phyloP scores from a whole-genome alignment of 2,329 filamentous ascomycete species.

The Gaeumannomyces tritici region DNA sequence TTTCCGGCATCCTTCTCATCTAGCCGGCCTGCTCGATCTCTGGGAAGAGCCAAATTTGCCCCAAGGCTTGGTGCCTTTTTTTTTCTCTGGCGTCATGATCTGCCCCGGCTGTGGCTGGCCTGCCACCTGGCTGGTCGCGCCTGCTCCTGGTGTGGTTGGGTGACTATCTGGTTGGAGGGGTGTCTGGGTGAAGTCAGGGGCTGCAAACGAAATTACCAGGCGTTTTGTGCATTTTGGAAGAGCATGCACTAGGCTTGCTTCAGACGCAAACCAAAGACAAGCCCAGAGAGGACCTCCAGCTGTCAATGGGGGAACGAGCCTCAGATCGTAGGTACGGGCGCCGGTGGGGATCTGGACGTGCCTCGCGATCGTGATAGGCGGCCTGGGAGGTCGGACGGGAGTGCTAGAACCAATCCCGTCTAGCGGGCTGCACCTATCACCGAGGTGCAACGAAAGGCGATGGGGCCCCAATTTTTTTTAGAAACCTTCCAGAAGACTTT shows the following conservation, averaged over 20 bases:
- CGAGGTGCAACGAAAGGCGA: neutral
- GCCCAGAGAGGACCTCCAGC: too few relatives aligned
- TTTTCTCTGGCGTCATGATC: neutral
- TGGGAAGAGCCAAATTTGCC: neutral
- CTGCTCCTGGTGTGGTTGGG: neutral
- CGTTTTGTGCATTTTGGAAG: neutral
- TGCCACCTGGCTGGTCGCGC: neutral
- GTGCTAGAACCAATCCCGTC: neutral
- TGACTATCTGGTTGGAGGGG: neutral
- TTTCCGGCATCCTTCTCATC: neutral
- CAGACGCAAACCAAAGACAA: too few relatives aligned
- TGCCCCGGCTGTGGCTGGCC: too few relatives aligned
- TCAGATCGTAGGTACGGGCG: too few relatives aligned
- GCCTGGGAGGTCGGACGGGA: slow-evolving; percentile 1
- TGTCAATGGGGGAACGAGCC: too few relatives aligned
- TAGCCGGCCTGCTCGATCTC: neutral
- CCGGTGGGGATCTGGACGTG: neutral
- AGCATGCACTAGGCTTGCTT: too few relatives aligned
- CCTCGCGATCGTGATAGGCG: neutral
- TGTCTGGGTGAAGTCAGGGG: neutral
- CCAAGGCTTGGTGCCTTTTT: neutral
- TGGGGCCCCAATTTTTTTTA: neutral
- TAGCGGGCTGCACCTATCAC: neutral
- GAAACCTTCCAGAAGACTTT: slow-evolving; percentile 7
- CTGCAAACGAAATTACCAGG: neutral